Evolutionary conservation across 106 monocot genomes (phyloP), one percentile per base, ranked within the genome.

Genomic region (Hemerocallis citrina): DNA sequence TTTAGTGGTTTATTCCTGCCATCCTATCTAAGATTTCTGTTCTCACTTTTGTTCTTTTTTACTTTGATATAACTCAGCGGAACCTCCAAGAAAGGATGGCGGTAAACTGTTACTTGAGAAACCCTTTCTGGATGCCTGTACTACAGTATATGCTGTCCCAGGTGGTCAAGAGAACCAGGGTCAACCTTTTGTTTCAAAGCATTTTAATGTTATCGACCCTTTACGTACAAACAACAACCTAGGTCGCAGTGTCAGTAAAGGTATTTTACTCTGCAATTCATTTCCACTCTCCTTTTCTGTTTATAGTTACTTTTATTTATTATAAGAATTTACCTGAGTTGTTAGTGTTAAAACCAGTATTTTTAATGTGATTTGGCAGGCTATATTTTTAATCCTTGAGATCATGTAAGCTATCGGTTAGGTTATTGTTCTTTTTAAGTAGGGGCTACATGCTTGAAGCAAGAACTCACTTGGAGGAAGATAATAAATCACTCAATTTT

Each of bases 161-260:
- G 69, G n/a, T n/a, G n/a, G 61, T 46, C 81, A 75, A 29, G 93
- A 86, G 74, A 84, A 62, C 34, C 78, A 80, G 48, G 57, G 75
- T 8, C 87, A 81, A 32, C 72, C 80, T 47, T 96, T 96, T 72
- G 44, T 81, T 48, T 79, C 90, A 9, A 96, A 96, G 72, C 71
- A 81, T 79, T 90, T 96, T 59, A 96, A 96, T 72, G 83, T 96
- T 41, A 84, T 96, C 77, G 95, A 96, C 61, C 95, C 95, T 68
- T 79, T 96, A 65, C 89, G 95, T 17, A 80, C 72, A 34, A 90
- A 81, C 72, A 96, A 96, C 32, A 96, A 96, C 46, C 86, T 96
- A 38, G 95, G 95, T 17, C 89, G 95, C 6, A 96, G 89, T 67
- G 89, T 90, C 12, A 89, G 80, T 59, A 96, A 90, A 96, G 89